These are phyloP conservation scores for Cyphellophora attinorum DNA, from an alignment of 2,329 filamentous ascomycete species.

Conservation along the genomic window DNA sequence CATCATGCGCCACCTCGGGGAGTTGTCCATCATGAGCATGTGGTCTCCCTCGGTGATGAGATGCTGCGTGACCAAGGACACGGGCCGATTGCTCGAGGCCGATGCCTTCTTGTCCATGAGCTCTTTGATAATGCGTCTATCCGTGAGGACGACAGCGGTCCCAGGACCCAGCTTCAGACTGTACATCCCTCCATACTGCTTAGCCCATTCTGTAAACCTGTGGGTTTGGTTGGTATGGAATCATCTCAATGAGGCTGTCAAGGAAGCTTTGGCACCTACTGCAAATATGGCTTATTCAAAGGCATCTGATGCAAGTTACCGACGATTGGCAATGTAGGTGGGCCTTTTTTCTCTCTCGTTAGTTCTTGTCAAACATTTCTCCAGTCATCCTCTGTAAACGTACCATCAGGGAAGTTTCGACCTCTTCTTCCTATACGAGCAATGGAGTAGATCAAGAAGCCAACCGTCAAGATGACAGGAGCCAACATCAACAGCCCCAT, in stretches of 20 bases:
- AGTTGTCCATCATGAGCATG: constrained; percentile 12
- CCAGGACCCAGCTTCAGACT: constrained; percentile 31
- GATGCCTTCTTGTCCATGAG: constrained; percentile 35
- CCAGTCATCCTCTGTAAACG: not conserved
- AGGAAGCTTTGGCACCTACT: constrained; percentile 16
- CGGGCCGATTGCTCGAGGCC: constrained; percentile 33
- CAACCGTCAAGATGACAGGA: no score
- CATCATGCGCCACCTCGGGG: constrained; percentile 9
- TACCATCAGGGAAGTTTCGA: not conserved
- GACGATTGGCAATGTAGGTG: constrained; percentile 33
- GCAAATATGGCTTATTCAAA: constrained; percentile 21
- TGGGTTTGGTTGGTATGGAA: not conserved
- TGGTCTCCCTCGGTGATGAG: constrained; percentile 13
- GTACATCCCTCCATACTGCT: constrained; percentile 32
- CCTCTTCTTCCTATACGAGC: not conserved
- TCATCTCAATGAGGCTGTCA: no score
- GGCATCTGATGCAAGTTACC: constrained; percentile 39
- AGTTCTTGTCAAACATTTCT: not conserved
- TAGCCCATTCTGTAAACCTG: constrained; percentile 35
- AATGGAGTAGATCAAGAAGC: not conserved
- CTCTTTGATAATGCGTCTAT: constrained; percentile 30
- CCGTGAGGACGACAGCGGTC: constrained; percentile 31
- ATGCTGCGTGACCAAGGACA: constrained; percentile 7
- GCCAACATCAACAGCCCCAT: no score
- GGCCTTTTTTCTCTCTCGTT: constrained; percentile 20